phyloP scores from a whole-genome alignment of 148 eudicot species.

The Chenopodium suecicum region DNA sequence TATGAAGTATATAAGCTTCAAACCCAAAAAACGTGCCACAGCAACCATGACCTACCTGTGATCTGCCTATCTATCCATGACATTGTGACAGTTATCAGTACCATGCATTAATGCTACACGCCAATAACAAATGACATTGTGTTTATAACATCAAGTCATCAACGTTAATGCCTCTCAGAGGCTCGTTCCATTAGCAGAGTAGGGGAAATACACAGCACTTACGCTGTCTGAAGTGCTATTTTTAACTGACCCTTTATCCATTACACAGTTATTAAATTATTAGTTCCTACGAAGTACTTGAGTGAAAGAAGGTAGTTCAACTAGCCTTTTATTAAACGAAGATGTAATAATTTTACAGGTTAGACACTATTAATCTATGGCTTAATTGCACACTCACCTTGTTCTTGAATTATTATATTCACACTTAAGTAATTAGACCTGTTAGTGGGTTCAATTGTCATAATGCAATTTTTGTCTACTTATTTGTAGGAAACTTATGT shows the following conservation, averaged over 20 bases:
- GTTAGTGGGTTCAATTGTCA: not conserved
- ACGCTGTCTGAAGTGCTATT: not conserved
- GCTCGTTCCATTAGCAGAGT: not conserved
- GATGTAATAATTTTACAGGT: no score
- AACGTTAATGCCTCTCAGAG: not conserved
- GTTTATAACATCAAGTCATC: not conserved
- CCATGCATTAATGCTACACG: not conserved
- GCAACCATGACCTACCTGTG: not conserved
- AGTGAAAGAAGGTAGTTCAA: no score
- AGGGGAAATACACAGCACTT: not conserved
- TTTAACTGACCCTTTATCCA: no score
- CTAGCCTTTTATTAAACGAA: no score
- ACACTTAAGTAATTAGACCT: not conserved
- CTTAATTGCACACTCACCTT: not conserved
- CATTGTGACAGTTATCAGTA: not conserved
- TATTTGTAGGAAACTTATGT: constrained; percentile 39
- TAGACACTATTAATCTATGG: not conserved
- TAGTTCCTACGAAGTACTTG: not conserved
- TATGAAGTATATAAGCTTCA: not conserved
- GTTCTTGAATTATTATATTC: not conserved
- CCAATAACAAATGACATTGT: not conserved
- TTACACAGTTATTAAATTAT: no score
- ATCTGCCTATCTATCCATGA: not conserved
- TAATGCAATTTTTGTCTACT: not conserved
- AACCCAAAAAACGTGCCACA: not conserved